Evolutionary conservation across 805 yeast species (phyloP).

Genomic region (Isabelozyma heimii): DNA sequence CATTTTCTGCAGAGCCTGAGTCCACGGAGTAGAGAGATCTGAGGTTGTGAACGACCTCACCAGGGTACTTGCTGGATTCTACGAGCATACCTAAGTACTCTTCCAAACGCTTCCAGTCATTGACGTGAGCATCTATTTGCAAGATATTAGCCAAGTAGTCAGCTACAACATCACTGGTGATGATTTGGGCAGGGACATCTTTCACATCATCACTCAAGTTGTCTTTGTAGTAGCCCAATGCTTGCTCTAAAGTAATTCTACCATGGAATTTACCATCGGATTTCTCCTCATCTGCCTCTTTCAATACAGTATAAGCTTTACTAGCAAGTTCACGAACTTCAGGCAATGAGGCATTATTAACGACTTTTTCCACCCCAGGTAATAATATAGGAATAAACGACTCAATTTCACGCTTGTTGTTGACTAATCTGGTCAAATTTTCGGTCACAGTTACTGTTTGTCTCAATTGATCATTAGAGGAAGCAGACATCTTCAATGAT

Average conservation of each 20-base stretch:
- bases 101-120: constrained; percentile 47
- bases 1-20: constrained; percentile 50
- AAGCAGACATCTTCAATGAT: constrained; percentile 80
- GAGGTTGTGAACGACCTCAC: constrained; percentile 44
- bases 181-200: constrained; percentile 4
- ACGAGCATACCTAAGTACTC: constrained; percentile 48
- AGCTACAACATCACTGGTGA: constrained; percentile 35
- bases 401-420: constrained; percentile 89
- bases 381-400: constrained; percentile 77
- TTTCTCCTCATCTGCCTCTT: constrained; percentile 71
- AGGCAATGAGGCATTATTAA: constrained; percentile 87
- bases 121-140: constrained; percentile 42
- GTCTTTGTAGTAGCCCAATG: constrained; percentile 41
- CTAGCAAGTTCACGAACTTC: constrained; percentile 93
- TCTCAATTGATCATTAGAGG: constrained; percentile 94
- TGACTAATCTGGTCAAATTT: constrained; percentile 91
- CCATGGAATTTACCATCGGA: constrained; percentile 76
- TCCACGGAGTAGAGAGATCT: constrained; percentile 49
- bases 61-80: constrained; percentile 38
- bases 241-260: constrained; percentile 57
- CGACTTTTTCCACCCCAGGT: constrained; percentile 91
- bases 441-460: constrained; percentile 96
- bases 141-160: constrained; percentile 46
- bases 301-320: constrained; percentile 79
- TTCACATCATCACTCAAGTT: constrained; percentile 11